These are phyloP conservation scores for Saturnispora mendoncae DNA, from an alignment of 805 yeast species.

Conservation along the genomic window DNA sequence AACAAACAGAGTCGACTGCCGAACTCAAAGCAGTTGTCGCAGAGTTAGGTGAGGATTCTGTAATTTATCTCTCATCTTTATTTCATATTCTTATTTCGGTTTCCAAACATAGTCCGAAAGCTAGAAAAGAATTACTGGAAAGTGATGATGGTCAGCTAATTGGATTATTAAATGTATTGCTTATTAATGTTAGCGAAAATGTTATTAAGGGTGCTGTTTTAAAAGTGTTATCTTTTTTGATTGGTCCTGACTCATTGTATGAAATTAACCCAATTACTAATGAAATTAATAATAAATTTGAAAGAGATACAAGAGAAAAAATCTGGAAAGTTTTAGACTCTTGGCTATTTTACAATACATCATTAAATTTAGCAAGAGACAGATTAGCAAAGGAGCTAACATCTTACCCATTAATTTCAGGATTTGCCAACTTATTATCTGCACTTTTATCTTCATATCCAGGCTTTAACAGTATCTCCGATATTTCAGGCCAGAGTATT, in stretches of 20 bases:
- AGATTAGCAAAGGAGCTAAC: conserved; percentile 18
- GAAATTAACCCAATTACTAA: conserved; percentile 17
- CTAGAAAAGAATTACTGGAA: conserved; percentile 25
- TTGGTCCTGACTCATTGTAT: conserved; percentile 31
- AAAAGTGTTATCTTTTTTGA: conserved; percentile 48
- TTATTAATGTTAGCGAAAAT: conserved; percentile 21
- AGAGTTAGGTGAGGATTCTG: conserved; percentile 72
- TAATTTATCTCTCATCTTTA: conserved; percentile 65
- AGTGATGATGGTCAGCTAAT: conserved; percentile 28
- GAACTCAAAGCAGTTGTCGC: conserved; percentile 26
- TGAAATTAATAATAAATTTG: conserved; percentile 3
- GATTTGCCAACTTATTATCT: conserved; percentile 50
- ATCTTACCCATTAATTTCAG: conserved; percentile 25
- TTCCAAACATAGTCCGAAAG: conserved; percentile 33
- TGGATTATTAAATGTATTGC: conserved; percentile 5
- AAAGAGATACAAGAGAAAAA: conserved; percentile 27
- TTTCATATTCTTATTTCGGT: conserved; percentile 55
- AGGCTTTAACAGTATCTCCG: conserved; percentile 32
- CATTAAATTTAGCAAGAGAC: conserved; percentile 28
- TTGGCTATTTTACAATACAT: conserved; percentile 43
- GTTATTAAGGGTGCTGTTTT: conserved; percentile 42
- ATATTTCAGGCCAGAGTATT: conserved; percentile 40
- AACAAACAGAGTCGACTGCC: background rate
- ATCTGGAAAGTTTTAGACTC: conserved; percentile 66
- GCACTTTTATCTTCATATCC: conserved; percentile 27